These are phyloP conservation scores for Fusarium torreyae DNA, from an alignment of 2,329 filamentous ascomycete species.

Conservation along the genomic window DNA sequence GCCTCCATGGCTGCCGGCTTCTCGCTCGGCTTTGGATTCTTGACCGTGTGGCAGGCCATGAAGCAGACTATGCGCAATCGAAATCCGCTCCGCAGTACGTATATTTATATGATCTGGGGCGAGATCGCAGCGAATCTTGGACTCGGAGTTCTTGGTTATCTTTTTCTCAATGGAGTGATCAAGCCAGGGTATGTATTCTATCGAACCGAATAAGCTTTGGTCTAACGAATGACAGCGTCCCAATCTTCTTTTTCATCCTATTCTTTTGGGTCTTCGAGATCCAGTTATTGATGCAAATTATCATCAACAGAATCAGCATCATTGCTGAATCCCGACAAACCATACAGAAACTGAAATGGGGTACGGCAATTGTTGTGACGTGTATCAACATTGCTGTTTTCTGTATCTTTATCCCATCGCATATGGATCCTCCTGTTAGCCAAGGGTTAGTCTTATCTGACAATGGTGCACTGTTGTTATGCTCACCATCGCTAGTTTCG, in stretches of 20 bases:
- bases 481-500: slow-evolving; percentile 43
- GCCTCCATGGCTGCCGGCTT: slow-evolving; percentile 53
- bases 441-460: slow-evolving; percentile 46
- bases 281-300: slow-evolving; percentile 68
- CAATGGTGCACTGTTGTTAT: rapidly evolving
- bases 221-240: slow-evolving; percentile 44
- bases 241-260: slow-evolving; percentile 55
- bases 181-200: slow-evolving; percentile 47
- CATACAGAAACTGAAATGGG: slow-evolving; percentile 62
- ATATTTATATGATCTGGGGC: slow-evolving; percentile 63
- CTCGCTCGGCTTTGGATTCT: slow-evolving; percentile 58
- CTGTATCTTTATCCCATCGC: slow-evolving; percentile 67
- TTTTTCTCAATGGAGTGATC: slow-evolving; percentile 57
- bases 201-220: background rate
- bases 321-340: slow-evolving; percentile 60
- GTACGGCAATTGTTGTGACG: slow-evolving; percentile 61
- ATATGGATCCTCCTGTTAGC: slow-evolving; percentile 57
- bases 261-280: slow-evolving; percentile 62
- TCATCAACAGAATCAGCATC: slow-evolving; percentile 67
- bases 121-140: slow-evolving; percentile 58
- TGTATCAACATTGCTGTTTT: slow-evolving; percentile 69
- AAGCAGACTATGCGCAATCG: slow-evolving; percentile 59
- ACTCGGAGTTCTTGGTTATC: slow-evolving; percentile 58
- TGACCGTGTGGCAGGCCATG: slow-evolving; percentile 58
- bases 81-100: slow-evolving; percentile 54